These are phyloP conservation scores for Alternaria viburni DNA, from an alignment of 2,329 filamentous ascomycete species.

Conservation along the genomic window DNA sequence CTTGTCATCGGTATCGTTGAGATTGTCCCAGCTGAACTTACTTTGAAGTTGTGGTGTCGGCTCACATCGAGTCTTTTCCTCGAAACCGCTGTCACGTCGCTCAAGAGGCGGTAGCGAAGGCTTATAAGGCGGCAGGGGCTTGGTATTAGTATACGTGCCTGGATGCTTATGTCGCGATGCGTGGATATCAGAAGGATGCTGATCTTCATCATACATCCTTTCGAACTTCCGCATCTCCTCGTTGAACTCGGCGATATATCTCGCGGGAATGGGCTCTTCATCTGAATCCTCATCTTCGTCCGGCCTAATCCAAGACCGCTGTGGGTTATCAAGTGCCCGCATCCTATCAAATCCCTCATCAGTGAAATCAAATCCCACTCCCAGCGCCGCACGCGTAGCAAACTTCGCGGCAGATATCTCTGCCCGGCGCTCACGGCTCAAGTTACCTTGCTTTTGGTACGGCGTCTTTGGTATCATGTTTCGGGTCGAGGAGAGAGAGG, in stretches of 20 bases:
- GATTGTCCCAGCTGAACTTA: background rate
- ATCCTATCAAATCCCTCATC: background rate
- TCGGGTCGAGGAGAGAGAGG: background rate
- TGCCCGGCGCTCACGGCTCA: conserved; percentile 2
- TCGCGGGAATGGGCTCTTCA: conserved; percentile 9
- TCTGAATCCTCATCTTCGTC: background rate
- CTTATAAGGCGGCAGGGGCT: background rate
- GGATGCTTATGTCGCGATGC: background rate
- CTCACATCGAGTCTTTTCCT: background rate
- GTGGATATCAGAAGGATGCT: background rate
- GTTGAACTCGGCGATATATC: conserved; percentile 25
- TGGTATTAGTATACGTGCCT: background rate
- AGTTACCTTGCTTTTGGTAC: conserved; percentile 2
- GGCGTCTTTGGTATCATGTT: background rate
- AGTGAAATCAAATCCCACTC: conserved; percentile 13
- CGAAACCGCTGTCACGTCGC: background rate
- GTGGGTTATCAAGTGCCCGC: background rate
- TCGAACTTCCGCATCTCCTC: conserved; percentile 18
- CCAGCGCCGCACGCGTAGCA: conserved; percentile 20
- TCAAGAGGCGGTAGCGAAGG: background rate
- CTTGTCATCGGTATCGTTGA: background rate
- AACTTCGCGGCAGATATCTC: conserved; percentile 13
- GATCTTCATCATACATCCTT: conserved; percentile 1
- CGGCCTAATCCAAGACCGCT: background rate
- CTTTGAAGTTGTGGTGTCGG: background rate